A percentile compares a stretch with the other conserved stretches of the same genome.
These are phyloP conservation scores for Daldinia sp. DNA, from an alignment of 2,329 filamentous ascomycete genomes.

Conservation along the genomic window DNA sequence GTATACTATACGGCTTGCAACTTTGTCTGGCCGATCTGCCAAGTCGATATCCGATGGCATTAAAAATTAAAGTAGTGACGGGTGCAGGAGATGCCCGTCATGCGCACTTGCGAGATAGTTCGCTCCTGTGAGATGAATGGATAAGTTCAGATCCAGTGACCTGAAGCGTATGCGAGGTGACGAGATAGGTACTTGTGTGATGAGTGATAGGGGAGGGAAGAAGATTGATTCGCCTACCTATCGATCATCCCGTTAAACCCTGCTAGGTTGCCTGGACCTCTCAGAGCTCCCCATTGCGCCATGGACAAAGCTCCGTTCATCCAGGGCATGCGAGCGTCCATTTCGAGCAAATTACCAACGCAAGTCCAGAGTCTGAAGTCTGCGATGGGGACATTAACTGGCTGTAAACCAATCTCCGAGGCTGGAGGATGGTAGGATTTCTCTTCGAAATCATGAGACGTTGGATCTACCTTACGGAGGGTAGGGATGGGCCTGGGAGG, in stretches of 20 bases:
- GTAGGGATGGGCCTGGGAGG: slow-evolving; percentile 57
- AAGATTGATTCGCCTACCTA: slow-evolving; percentile 72
- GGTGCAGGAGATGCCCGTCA: slow-evolving; percentile 36
- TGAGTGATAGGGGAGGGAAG: slow-evolving; percentile 45
- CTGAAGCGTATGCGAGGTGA: slow-evolving; percentile 55
- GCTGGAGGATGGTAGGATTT: slow-evolving; percentile 37
- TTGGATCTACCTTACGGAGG: slow-evolving; percentile 39
- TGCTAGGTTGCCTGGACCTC: slow-evolving; percentile 78
- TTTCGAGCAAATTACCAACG: slow-evolving; percentile 74
- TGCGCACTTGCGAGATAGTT: slow-evolving; percentile 47
- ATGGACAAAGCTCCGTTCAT: slow-evolving; percentile 78
- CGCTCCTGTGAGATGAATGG: slow-evolving; percentile 49
- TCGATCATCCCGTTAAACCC: slow-evolving; percentile 81
- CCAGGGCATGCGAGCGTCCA: slow-evolving; percentile 90
- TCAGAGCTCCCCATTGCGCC: slow-evolving; percentile 75
- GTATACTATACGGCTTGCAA: slow-evolving; percentile 13
- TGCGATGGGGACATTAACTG: slow-evolving; percentile 69
- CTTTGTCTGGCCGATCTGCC: slow-evolving; percentile 25
- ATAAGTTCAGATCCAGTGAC: slow-evolving; percentile 56
- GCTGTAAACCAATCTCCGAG: slow-evolving; percentile 31
- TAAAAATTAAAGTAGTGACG: slow-evolving; percentile 36
- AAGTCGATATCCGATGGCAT: slow-evolving; percentile 33
- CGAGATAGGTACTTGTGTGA: slow-evolving; percentile 36
- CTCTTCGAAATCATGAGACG: slow-evolving; percentile 38
- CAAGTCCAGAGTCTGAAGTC: slow-evolving; percentile 81